Evolutionary conservation across 2,329 filamentous ascomycete genomes (phyloP).

Genomic region (Podosphaera aphanis): DNA sequence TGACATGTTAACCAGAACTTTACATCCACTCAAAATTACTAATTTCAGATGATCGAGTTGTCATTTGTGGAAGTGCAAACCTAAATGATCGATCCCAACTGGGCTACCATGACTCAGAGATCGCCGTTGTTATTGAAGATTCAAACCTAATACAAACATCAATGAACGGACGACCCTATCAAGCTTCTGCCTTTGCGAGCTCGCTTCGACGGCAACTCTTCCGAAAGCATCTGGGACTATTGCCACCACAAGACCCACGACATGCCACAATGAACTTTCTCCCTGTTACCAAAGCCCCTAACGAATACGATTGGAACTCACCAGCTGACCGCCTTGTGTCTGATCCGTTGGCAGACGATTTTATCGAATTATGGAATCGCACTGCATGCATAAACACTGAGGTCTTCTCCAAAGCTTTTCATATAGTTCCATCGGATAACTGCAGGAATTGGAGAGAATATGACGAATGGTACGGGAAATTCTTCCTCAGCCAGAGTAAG

Average conservation of each 20-base stretch:
- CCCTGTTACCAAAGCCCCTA: conserved; percentile 45
- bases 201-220: conserved; percentile 68
- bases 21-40: conserved; percentile 46
- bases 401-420: conserved; percentile 61
- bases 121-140: conserved; percentile 75
- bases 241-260: conserved; percentile 50
- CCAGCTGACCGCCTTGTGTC: conserved; percentile 42
- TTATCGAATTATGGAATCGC: conserved; percentile 47
- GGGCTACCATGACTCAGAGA: conserved; percentile 65
- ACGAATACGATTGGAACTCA: conserved; percentile 51
- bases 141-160: conserved; percentile 40
- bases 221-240: conserved; percentile 72
- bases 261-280: conserved; percentile 50
- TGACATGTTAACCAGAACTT: conserved; percentile 19
- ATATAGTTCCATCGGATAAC: conserved; percentile 45
- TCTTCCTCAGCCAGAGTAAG: conserved; percentile 35
- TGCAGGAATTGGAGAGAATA: conserved; percentile 53
- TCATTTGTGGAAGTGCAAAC: conserved; percentile 52
- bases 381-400: conserved; percentile 61
- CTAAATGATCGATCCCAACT: conserved; percentile 48
- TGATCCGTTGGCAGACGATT: conserved; percentile 47
- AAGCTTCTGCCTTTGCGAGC: conserved; percentile 52
- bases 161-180: conserved; percentile 53
- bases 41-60: conserved; percentile 60
- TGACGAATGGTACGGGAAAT: conserved; percentile 41